Conservation (phyloP, 2,329 filamentous ascomycete species). For the Trichoderma koningiopsis region DNA sequence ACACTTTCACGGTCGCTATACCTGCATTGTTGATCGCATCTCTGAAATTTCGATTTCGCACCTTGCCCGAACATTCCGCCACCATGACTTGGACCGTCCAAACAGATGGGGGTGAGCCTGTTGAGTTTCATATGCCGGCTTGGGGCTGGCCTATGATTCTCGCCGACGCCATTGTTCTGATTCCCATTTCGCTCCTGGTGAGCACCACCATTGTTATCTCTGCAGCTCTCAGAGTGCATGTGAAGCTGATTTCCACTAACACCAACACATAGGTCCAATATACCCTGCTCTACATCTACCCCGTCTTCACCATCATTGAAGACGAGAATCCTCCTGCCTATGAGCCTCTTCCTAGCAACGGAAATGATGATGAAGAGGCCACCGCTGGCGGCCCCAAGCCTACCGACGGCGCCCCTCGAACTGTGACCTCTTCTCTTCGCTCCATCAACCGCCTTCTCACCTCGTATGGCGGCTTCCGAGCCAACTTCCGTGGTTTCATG, state of each 20-base stretch:
- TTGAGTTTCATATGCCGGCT: constrained; percentile 39
- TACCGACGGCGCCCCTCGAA: constrained; percentile 39
- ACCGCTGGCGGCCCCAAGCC: constrained; percentile 39
- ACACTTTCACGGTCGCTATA: neutral
- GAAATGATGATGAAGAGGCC: constrained; percentile 38
- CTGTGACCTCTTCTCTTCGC: constrained; percentile 55
- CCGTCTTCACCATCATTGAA: constrained; percentile 60
- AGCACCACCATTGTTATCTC: constrained; percentile 27
- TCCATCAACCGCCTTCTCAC: constrained; percentile 58
- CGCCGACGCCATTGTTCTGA: constrained; percentile 47
- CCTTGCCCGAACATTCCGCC: constrained; percentile 7
- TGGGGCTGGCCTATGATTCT: constrained; percentile 47
- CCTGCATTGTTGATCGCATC: neutral
- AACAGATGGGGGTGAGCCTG: constrained; percentile 43
- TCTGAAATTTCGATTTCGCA: neutral
- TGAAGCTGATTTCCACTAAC: neutral
- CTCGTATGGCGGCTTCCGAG: constrained; percentile 62
- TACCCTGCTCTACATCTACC: constrained; percentile 53
- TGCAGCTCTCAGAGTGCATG: neutral
- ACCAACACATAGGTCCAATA: constrained; percentile 48
- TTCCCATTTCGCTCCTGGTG: constrained; percentile 50
- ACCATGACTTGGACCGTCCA: constrained; percentile 30
- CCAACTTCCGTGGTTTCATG: constrained; percentile 69
- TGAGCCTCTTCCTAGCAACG: constrained; percentile 44
- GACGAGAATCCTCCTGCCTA: constrained; percentile 59